phyloP scores from a whole-genome alignment of 2,329 filamentous ascomycete genomes.

The Calonectria henricotiae region DNA sequence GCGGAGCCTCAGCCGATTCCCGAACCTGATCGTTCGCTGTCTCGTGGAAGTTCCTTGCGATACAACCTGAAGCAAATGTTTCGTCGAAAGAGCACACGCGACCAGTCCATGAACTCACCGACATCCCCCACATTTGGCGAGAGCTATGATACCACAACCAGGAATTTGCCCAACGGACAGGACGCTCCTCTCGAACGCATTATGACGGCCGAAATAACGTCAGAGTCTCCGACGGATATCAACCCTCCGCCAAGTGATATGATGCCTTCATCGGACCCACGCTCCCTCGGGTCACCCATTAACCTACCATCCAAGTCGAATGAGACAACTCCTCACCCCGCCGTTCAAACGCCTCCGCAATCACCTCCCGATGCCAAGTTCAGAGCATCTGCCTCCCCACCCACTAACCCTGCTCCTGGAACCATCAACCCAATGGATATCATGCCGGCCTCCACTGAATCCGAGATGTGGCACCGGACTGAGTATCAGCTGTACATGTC shows the following conservation, averaged over 20 bases:
- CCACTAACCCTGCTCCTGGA: conserved; percentile 60
- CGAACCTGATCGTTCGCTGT: conserved; percentile 51
- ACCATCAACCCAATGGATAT: conserved; percentile 72
- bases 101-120: conserved; percentile 53
- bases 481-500: conserved; percentile 57
- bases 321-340: conserved; percentile 35
- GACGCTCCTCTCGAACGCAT: conserved; percentile 48
- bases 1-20: conserved; percentile 48
- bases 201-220: conserved; percentile 47
- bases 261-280: conserved; percentile 39
- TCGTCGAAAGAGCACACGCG: conserved; percentile 56
- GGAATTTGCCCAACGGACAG: conserved; percentile 33
- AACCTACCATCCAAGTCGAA: conserved; percentile 36
- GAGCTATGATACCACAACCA: conserved; percentile 36
- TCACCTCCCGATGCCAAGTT: conserved; percentile 51
- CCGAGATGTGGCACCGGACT: conserved; percentile 59
- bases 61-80: conserved; percentile 59
- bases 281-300: conserved; percentile 49
- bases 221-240: conserved; percentile 56
- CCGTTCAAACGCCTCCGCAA: conserved; percentile 50
- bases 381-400: conserved; percentile 53
- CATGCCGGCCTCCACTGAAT: conserved; percentile 63
- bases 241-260: conserved; percentile 42
- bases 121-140: conserved; percentile 45
- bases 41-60: conserved; percentile 57